Evolutionary conservation across 306 rosid genomes (phyloP).

Genomic region (Hippophae gyantsensis): DNA sequence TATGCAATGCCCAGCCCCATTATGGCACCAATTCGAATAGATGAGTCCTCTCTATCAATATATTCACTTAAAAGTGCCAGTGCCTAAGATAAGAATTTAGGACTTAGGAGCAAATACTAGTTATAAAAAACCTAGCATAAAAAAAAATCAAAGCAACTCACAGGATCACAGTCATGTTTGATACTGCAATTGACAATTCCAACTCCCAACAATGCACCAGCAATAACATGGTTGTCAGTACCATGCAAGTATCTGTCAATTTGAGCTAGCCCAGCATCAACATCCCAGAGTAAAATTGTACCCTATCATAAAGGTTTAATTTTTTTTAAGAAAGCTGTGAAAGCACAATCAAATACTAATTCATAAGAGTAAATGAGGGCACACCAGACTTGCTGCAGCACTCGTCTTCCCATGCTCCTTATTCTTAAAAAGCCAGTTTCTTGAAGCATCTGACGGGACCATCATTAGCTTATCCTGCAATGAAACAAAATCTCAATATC

Average conservation of each 20-base stretch:
- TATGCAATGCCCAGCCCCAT: constrained; percentile 98
- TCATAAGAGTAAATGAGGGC: constrained; percentile 12
- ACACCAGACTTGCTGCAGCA: constrained; percentile 97
- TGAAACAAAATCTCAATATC: constrained; percentile 6
- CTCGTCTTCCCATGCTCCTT: constrained; percentile 98
- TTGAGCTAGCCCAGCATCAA: constrained; percentile 93
- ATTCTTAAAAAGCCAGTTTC: constrained; percentile 95
- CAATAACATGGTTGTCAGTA: constrained; percentile 75
- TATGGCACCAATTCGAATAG: constrained; percentile 80
- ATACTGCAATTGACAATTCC: constrained; percentile 83
- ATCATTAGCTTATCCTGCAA: constrained; percentile 96
- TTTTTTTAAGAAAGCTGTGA: background rate
- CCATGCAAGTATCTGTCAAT: constrained; percentile 90
- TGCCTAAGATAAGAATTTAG: constrained; percentile 13
- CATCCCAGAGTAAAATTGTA: constrained; percentile 87
- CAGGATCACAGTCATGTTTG: constrained; percentile 95
- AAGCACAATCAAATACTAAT: constrained; percentile 1
- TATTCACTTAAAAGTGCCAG: constrained; percentile 74
- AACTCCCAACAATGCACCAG: constrained; percentile 93
- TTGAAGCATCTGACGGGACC: constrained; percentile 58
- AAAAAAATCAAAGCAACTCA: constrained; percentile 31
- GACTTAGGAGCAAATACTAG: constrained; percentile 14
- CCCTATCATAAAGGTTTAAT: constrained; percentile 40
- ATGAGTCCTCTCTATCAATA: constrained; percentile 73
- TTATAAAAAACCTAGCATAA: constrained; percentile 3